These are phyloP conservation scores for Erigeron canadensis DNA, from an alignment of 129 eudicot species.

Conservation along the genomic window DNA sequence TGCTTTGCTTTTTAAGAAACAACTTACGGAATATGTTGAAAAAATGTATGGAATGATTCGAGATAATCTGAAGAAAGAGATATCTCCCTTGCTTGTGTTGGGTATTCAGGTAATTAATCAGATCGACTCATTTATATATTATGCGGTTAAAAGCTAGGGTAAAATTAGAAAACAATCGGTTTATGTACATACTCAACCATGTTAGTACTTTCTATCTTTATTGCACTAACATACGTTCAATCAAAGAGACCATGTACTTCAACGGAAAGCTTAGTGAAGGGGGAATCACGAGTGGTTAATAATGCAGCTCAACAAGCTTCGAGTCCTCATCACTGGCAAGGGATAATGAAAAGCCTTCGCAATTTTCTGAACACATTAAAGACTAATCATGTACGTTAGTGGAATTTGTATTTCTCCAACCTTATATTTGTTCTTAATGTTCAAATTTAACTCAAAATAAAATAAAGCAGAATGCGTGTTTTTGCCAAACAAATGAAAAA, in stretches of 20 bases:
- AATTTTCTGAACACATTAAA: slow-evolving; percentile 74
- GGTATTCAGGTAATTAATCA: slow-evolving; percentile 69
- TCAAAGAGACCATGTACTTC: slow-evolving; percentile 96
- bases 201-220: background rate
- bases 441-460: background rate
- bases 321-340: slow-evolving; percentile 99
- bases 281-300: slow-evolving; percentile 82
- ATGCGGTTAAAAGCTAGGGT: slow-evolving; percentile 6
- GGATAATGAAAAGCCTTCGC: slow-evolving; percentile 81
- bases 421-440: background rate
- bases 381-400: slow-evolving; percentile 87
- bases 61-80: slow-evolving; percentile 92
- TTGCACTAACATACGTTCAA: slow-evolving; percentile 10
- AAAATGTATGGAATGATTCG: slow-evolving; percentile 94
- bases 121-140: background rate
- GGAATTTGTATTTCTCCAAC: slow-evolving; percentile 10
- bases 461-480: background rate
- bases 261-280: slow-evolving; percentile 97
- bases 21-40: slow-evolving; percentile 95
- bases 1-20: slow-evolving; percentile 94
- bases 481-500: background rate
- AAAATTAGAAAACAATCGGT: background rate
- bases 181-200: background rate
- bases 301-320: slow-evolving; percentile 85
- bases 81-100: slow-evolving; percentile 58